phyloP scores from a whole-genome alignment of 192 early-diverging fungal genomes.

The Backusella australiensis region DNA sequence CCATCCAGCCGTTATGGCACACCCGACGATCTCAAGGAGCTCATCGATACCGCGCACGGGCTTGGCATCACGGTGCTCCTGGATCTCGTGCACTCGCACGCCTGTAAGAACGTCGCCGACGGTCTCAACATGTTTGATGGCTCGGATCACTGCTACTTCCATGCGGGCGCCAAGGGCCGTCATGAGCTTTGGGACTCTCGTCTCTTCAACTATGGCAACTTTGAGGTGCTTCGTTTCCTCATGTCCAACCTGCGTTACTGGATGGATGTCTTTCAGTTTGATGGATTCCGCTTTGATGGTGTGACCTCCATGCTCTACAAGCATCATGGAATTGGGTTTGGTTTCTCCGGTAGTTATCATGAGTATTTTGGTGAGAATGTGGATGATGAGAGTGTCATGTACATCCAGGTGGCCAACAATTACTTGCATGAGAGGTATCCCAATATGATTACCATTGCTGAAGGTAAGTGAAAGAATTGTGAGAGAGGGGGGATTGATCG shows the following conservation, averaged over 20 bases:
- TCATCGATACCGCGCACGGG: slow-evolving; percentile 91
- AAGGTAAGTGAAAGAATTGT: slow-evolving; percentile 51
- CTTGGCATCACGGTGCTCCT: slow-evolving; percentile 85
- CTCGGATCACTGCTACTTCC: slow-evolving; percentile 95
- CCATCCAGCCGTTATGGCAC: slow-evolving; percentile 89
- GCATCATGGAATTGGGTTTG: slow-evolving; percentile 95
- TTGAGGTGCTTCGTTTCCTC: slow-evolving; percentile 91
- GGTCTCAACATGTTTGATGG: slow-evolving; percentile 97
- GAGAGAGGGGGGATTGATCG: too few relatives aligned
- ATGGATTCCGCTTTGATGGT: slow-evolving; percentile 98
- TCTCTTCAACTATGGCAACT: slow-evolving; percentile 95
- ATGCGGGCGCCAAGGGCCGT: slow-evolving; percentile 79
- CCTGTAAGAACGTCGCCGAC: slow-evolving; percentile 94
- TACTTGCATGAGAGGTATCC: slow-evolving; percentile 81
- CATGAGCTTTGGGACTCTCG: slow-evolving; percentile 94
- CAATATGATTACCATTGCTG: slow-evolving; percentile 84
- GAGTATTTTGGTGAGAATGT: slow-evolving; percentile 91
- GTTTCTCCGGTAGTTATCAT: slow-evolving; percentile 89
- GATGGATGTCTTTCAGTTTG: slow-evolving; percentile 88
- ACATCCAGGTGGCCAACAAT: slow-evolving; percentile 90
- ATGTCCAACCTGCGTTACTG: slow-evolving; percentile 94
- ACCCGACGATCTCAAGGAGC: slow-evolving; percentile 88
- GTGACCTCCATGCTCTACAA: slow-evolving; percentile 95
- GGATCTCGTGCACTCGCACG: slow-evolving; percentile 96
- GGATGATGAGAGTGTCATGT: slow-evolving; percentile 84